Percentiles rank a stretch among this genome's conserved stretches.
Conservation (phyloP, 495 filamentous ascomycete species). For the Penicillium atrosanguineum region DNA sequence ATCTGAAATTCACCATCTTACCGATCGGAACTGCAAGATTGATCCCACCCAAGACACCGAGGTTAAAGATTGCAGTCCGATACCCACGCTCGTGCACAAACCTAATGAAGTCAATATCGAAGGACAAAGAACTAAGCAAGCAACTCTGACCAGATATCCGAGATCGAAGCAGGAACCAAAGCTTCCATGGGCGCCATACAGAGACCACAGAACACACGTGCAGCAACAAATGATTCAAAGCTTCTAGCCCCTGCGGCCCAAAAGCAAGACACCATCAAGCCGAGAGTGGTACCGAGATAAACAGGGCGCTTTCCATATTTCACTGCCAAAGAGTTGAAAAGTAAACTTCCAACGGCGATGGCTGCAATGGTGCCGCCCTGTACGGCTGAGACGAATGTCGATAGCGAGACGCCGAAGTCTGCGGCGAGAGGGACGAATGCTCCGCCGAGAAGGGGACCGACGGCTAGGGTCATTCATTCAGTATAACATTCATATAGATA, state of each 20-base stretch:
- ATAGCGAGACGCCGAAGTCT: slow-evolving; percentile 34
- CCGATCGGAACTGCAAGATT: slow-evolving; percentile 43
- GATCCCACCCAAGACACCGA: slow-evolving; percentile 53
- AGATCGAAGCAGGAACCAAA: slow-evolving; percentile 29
- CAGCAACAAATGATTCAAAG: slow-evolving; percentile 56
- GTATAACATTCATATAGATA: not conserved
- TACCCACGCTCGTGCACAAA: slow-evolving; percentile 67
- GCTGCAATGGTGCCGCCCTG: slow-evolving; percentile 31
- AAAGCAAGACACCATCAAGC: slow-evolving; percentile 57
- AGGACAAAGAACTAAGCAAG: not conserved
- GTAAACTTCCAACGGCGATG: slow-evolving; percentile 53
- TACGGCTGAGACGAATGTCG: slow-evolving; percentile 33
- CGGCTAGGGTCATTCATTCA: slow-evolving; percentile 19
- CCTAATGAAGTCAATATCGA: not conserved
- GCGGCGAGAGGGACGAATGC: slow-evolving; percentile 33
- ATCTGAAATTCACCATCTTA: slow-evolving; percentile 7
- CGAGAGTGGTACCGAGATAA: slow-evolving; percentile 54
- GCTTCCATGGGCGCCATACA: slow-evolving; percentile 34
- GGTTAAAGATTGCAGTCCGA: slow-evolving; percentile 62
- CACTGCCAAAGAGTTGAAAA: slow-evolving; percentile 63
- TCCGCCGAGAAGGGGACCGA: slow-evolving; percentile 36
- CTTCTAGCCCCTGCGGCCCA: slow-evolving; percentile 58
- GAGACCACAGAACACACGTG: slow-evolving; percentile 36
- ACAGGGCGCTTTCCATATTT: slow-evolving; percentile 63
- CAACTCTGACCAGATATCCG: slow-evolving; percentile 23